Evolutionary conservation across 371 early-diverging fungal genomes (phyloP).

Genomic region (Circinella minor): DNA sequence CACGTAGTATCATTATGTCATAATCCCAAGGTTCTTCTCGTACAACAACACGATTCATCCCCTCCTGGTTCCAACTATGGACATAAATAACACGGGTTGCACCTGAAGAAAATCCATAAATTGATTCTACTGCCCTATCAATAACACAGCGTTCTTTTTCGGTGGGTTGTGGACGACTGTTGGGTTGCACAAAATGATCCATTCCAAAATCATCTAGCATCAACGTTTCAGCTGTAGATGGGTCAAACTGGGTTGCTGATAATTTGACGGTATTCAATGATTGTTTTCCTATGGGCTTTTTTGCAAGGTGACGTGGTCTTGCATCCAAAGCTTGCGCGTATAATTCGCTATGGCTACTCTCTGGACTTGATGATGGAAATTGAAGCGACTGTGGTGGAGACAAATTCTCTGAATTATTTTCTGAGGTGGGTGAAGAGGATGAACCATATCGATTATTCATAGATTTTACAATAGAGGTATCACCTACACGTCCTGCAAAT

Average conservation of each 20-base stretch:
- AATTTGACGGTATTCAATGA: no score
- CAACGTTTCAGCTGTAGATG: background rate
- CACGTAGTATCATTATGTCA: background rate
- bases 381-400: background rate
- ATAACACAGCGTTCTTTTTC: background rate
- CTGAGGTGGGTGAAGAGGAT: background rate
- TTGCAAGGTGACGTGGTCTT: background rate
- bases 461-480: background rate
- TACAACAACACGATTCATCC: background rate
- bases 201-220: background rate
- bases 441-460: background rate
- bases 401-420: background rate
- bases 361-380: background rate
- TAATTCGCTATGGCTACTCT: background rate
- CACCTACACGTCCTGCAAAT: slow-evolving; percentile 3
- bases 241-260: background rate
- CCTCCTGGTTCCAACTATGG: background rate
- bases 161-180: background rate
- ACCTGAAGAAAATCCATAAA: background rate
- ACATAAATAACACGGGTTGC: background rate
- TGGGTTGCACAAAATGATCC: background rate
- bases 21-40: slow-evolving; percentile 4
- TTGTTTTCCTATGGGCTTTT: no score
- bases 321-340: background rate
- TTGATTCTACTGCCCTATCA: background rate